Base-by-base conservation (phyloP, 495 filamentous ascomycete species). In the Lepraria neglecta region DNA sequence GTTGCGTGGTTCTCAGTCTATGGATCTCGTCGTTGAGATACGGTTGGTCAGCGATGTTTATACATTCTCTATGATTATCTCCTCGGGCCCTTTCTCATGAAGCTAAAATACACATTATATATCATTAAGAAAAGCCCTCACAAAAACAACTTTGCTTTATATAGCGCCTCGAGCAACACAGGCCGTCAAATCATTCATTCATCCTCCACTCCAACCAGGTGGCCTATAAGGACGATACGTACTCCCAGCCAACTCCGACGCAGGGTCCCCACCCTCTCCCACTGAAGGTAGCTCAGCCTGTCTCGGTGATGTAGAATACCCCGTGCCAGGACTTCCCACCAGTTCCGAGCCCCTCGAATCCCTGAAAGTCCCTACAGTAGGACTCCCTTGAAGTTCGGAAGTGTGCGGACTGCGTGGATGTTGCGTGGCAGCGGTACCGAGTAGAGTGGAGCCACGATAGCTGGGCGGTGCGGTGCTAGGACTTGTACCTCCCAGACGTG, bases 371-470 rank as follows among this genome's bases (percentile, higher is more conserved):
- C 51, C 51, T 54, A n/a, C 30, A 54, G 31, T 54, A 17, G 31
- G 31, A 54, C 51, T 54, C 2, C 51, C 30, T 15, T 19, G 30
- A n/a, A 54, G 31, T 33, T 54, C 51, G 33, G 30, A 17, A 35
- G 17, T 35, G 28, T 19, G 31, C n/a, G 9, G 31, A 12, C 35
- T 12, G 9, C 11, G 51, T 35, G 31, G 30, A 54, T 17, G n/a
- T 19, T 54, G 51, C 3, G 51, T 9, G 4, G 35, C 35, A 5
- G 35, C 35, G 12, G 35, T 54, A 4, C 51, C 30, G 4, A 54
- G 4, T 10, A 54, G 35, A 21, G 51, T 54, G 19, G 51, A 54
- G 31, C 51, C 9, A 38, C 51, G 51, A 19, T 54, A 24, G n/a
- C 30, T 35, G 35, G 51, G 51, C 31, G 31, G 51, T 5, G 51